Conservation (phyloP, 192 early-diverging fungal genomes). For the Kickxella alabastrina region DNA sequence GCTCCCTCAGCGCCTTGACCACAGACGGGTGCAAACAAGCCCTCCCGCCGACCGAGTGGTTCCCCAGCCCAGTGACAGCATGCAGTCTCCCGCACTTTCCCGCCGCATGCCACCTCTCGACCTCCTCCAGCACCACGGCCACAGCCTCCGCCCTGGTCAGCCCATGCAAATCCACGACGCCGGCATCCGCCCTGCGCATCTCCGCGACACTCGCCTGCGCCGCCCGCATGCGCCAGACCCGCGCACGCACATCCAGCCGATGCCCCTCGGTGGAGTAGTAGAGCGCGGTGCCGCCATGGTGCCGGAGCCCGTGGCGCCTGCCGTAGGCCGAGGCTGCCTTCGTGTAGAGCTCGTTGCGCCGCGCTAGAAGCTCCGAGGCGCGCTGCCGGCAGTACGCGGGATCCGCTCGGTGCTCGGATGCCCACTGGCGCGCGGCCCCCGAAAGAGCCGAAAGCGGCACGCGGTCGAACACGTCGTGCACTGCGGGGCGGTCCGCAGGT, state of each 20-base stretch:
- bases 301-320: conserved; percentile 7
- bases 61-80: conserved; percentile 66
- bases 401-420: conserved; percentile 18
- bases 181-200: conserved; percentile 47
- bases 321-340: conserved; percentile 34
- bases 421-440: conserved; percentile 32
- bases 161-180: conserved; percentile 68
- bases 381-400: conserved; percentile 30
- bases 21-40: conserved; percentile 57
- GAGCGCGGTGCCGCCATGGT: conserved; percentile 34
- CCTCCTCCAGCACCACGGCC: conserved; percentile 56
- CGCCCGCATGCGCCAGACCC: conserved; percentile 48
- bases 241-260: conserved; percentile 25
- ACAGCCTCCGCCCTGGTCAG: conserved; percentile 60
- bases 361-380: conserved; percentile 7
- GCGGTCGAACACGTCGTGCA: conserved; percentile 17
- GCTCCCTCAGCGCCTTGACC: conserved; percentile 42
- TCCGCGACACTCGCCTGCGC: conserved; percentile 39
- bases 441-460: conserved; percentile 27
- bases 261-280: conserved; percentile 46
- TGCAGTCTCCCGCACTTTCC: conserved; percentile 43
- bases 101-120: conserved; percentile 56
- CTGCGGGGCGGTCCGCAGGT: not conserved
- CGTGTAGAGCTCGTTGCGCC: conserved; percentile 46
- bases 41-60: conserved; percentile 57